phyloP scores from a whole-genome alignment of 305 asterid species.

The Fraxinus baroniana region DNA sequence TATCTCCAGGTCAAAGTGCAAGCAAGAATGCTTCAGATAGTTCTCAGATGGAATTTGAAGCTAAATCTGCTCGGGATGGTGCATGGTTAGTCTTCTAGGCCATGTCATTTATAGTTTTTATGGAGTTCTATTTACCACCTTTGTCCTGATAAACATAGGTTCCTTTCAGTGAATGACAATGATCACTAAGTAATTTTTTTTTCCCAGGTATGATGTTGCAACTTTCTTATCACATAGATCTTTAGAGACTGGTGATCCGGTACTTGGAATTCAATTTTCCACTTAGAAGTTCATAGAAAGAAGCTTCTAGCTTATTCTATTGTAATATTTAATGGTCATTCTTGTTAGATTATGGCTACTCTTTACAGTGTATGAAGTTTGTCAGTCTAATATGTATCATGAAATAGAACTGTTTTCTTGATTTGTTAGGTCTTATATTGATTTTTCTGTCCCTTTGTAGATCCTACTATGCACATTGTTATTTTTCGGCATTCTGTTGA shows the following conservation, averaged over 20 bases:
- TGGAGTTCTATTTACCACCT: constrained; percentile 5
- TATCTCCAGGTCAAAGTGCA: constrained; percentile 49
- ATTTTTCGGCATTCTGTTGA: background rate
- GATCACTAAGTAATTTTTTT: constrained; percentile 6
- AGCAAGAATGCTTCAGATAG: constrained; percentile 57
- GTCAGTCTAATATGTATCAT: background rate
- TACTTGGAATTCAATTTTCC: constrained; percentile 36
- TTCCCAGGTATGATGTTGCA: constrained; percentile 85
- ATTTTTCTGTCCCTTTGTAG: background rate
- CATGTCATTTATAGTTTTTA: constrained; percentile 6
- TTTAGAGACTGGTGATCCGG: constrained; percentile 79
- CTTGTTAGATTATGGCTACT: background rate
- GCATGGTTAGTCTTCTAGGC: constrained; percentile 69
- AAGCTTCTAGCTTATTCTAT: constrained; percentile 17
- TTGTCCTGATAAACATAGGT: background rate
- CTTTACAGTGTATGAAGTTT: background rate
- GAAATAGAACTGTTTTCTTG: background rate
- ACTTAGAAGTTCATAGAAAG: constrained; percentile 12
- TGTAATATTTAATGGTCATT: constrained; percentile 12
- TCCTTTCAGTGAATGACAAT: constrained; percentile 13
- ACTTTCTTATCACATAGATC: constrained; percentile 72
- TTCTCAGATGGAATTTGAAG: constrained; percentile 88
- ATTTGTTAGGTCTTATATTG: background rate
- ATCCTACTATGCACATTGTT: background rate
- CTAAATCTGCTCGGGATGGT: constrained; percentile 97